Conservation (phyloP, 2,329 filamentous ascomycete species). For the Sordariomycetes sp. region DNA sequence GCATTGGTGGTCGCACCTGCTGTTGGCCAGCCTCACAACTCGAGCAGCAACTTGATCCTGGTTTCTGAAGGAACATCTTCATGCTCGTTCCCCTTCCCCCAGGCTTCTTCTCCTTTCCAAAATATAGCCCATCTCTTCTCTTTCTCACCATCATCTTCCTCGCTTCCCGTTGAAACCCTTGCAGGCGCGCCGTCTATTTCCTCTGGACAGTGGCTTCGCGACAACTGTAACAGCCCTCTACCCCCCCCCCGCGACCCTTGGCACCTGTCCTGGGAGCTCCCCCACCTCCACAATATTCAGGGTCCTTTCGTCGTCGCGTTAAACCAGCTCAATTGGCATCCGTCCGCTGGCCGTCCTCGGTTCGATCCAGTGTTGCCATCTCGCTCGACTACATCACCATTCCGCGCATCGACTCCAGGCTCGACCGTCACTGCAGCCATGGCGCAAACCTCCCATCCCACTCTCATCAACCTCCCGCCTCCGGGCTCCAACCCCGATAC, state of each 20-base stretch:
- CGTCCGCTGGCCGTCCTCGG: background rate
- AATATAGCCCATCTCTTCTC: too few species aligned
- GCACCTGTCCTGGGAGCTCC: background rate
- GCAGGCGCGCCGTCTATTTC: too few species aligned
- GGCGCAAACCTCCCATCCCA: slow-evolving; percentile 42
- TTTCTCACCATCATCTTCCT: too few species aligned
- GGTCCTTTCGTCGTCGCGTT: background rate
- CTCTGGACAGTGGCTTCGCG: too few species aligned
- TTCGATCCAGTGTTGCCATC: background rate
- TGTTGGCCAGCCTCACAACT: too few species aligned
- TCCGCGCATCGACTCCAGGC: background rate
- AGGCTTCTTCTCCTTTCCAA: too few species aligned
- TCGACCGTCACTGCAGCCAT: slow-evolving; percentile 13
- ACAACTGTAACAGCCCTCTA: too few species aligned
- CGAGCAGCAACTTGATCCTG: too few species aligned
- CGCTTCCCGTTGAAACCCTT: too few species aligned
- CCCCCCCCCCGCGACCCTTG: background rate
- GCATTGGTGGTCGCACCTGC: too few species aligned
- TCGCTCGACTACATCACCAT: background rate
- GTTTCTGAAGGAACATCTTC: too few species aligned
- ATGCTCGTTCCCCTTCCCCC: too few species aligned
- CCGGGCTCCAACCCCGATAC: slow-evolving; percentile 76
- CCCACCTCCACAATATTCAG: background rate
- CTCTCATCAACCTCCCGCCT: slow-evolving; percentile 75
- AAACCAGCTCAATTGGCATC: background rate